Evolutionary conservation across 2,329 filamentous ascomycete species (phyloP), one percentile per base, ranked within the genome.

Genomic region (Sordariomycetes sp.): DNA sequence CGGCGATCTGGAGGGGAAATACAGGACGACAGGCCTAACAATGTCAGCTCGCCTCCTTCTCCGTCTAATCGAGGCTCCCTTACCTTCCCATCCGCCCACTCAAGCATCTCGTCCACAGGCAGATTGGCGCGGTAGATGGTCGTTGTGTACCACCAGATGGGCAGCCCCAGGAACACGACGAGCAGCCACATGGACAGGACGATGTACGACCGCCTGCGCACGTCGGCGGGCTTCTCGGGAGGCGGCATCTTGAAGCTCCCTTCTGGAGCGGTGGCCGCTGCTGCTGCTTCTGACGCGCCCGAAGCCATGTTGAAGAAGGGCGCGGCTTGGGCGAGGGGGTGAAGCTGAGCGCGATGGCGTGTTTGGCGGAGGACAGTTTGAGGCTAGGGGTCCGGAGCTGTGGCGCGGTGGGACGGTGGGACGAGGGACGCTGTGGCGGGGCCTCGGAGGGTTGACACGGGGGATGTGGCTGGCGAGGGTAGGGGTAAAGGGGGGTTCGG

Each of bases 81-180:
- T 57, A 93, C 88, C 71, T 83, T 86, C 43, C 87, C 87, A 50
- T 93, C 84, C 8, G 86, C 84, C 90, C 92, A 96, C 41, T 82
- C 74, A 45, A 83, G 74, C 92, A 98, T 98, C 35, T 79, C 73
- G 51, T 82, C 72, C 45, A 95, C 58, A 5, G 92, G 92, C 46
- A 98, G 64, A 29, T 79, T 72, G 10, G 90, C 88, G 36, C 92
- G 76, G 57, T 94, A 88, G 36, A 96, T 94, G 1, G 84, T 82
- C 4, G 92, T 98, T 1, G 92, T 96, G 56, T 79, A 79, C 79
- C 86, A 93, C 92, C 92, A 98, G 72, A 94, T 81, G 37, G 92
- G 92, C 44, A 98, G 57, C 3, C 92, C 92, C 6, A 98, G 62
- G 20, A 82, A 72, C 6, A 94, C 54, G 6, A 94, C 85, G 24